Evolutionary conservation across 2,329 filamentous ascomycete species (phyloP), one percentile per base, ranked within the genome.

Genomic region (Biscogniauxia sp.): DNA sequence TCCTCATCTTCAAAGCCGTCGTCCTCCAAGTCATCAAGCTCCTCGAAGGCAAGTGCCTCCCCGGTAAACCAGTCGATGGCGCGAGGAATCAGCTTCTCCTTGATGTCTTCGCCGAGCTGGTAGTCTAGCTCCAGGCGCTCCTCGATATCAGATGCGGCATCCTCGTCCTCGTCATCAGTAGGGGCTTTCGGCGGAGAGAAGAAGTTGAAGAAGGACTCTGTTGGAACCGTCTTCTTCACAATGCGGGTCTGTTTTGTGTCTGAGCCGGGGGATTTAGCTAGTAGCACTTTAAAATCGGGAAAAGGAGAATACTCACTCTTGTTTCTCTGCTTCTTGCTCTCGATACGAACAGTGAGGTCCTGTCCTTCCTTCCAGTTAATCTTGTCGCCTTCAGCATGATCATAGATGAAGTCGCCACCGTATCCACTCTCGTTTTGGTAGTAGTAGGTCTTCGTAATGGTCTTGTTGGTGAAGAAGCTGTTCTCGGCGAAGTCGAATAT

Each of bases 31-130:
- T 86, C 86, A 49, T 94, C 90, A 63, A 97, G 79, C 76, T 97
- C 94, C 83, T 99, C 95, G 71, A 92, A 99, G 70, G 95, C 93
- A 66, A 99, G 88, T 69, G 95, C 95, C 81, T 99, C 95, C 61
- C 95, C 95, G 57, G 95, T 99, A 78, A 99, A 99, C 95, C 95
- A 99, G 80, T 99, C 95, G 72, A 99, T 95, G 60, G 96, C 95
- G 69, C 94, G 93, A 66, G 95, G 95, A 70, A 99, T 99, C 67
- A 99, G 86, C 83, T 99, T 99, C 86, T 99, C 95, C 83, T 99
- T 99, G 81, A 99, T 97, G 75, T 99, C 95, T 82, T 99, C 95
- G 68, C 95, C 95, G 52, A 99, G 88, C 80, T 98, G 94, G 79
- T 98, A 99, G 80, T 99, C 95, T 56, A 99, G 88, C 82, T 99